Percentiles rank a stretch among this genome's conserved stretches.
Conservation (phyloP, 208 protist genomes). For the Acanthamoeba triangularis region DNA sequence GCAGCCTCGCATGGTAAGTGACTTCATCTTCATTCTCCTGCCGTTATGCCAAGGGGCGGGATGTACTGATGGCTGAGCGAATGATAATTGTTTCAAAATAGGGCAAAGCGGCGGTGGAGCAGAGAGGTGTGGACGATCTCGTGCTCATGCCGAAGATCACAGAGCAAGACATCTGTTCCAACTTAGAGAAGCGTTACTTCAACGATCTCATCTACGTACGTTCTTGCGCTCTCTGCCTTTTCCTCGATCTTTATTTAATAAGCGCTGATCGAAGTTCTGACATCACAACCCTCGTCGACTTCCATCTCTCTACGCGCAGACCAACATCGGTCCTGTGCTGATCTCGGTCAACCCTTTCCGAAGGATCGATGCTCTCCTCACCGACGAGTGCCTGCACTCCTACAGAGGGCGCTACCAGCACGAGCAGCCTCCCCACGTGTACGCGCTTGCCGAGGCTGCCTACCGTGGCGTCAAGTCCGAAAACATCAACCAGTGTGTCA, state of each 20-base stretch:
- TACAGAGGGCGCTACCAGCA: slow-evolving; percentile 88
- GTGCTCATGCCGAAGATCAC: slow-evolving; percentile 95
- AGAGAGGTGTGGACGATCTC: slow-evolving; percentile 94
- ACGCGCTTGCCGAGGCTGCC: slow-evolving; percentile 95
- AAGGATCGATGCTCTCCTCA: slow-evolving; percentile 87
- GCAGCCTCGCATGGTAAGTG: slow-evolving; percentile 68
- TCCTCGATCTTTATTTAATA: background rate
- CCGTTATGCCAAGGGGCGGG: background rate
- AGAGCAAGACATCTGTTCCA: slow-evolving; percentile 94
- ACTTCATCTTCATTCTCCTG: background rate
- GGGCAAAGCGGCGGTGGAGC: slow-evolving; percentile 63
- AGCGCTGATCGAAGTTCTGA: background rate
- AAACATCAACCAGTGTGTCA: slow-evolving; percentile 95
- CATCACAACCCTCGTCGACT: background rate
- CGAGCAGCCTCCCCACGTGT: slow-evolving; percentile 95
- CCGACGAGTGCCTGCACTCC: slow-evolving; percentile 87
- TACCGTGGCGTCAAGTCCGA: slow-evolving; percentile 94
- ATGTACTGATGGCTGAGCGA: background rate
- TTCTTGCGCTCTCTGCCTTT: background rate
- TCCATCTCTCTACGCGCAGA: slow-evolving; percentile 84
- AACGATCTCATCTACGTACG: slow-evolving; percentile 88
- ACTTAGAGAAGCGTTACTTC: slow-evolving; percentile 91
- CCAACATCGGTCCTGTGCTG: slow-evolving; percentile 95
- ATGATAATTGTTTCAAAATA: background rate
- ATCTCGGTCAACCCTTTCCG: slow-evolving; percentile 95